phyloP scores from a whole-genome alignment of 2,329 filamentous ascomycete genomes.

The Dothiorella sarmentorum region DNA sequence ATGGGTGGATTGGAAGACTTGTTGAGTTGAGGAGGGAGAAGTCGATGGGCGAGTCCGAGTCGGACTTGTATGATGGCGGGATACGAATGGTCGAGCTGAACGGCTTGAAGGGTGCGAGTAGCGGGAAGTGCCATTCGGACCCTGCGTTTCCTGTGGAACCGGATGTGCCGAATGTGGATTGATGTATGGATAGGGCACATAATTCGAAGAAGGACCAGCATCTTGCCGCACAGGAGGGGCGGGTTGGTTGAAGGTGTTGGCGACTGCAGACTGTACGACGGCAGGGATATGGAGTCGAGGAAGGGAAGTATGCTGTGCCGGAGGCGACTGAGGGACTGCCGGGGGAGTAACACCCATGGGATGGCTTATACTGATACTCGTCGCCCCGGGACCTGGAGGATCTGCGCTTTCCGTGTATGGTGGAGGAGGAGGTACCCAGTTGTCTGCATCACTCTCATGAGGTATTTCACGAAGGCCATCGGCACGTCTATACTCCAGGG shows the following conservation, averaged over 20 bases:
- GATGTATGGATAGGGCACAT: background rate
- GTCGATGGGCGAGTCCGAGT: slow-evolving; percentile 2
- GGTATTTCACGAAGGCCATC: slow-evolving; percentile 70
- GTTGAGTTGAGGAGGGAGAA: background rate
- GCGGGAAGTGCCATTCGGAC: background rate
- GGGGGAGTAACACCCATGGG: slow-evolving; percentile 1
- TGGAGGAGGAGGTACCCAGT: slow-evolving; percentile 82
- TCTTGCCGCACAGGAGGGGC: slow-evolving; percentile 1
- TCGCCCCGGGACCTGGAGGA: slow-evolving; percentile 25
- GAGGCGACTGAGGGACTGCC: slow-evolving; percentile 9
- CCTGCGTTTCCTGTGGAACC: no score
- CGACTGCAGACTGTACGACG: background rate
- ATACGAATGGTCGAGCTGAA: background rate
- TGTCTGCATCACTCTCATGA: slow-evolving; percentile 83
- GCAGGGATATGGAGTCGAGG: slow-evolving; percentile 16
- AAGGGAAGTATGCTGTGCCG: slow-evolving; percentile 10
- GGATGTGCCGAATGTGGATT: slow-evolving; percentile 5
- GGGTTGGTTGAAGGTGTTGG: background rate
- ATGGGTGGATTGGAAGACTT: background rate
- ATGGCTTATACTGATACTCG: slow-evolving; percentile 34
- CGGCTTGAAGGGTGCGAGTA: background rate
- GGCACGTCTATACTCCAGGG: slow-evolving; percentile 62
- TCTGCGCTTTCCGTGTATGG: slow-evolving; percentile 67
- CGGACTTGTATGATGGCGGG: slow-evolving; percentile 10
- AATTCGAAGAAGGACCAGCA: background rate